Evolutionary conservation across 805 yeast species (phyloP), one percentile per base, ranked within the genome.

Genomic region (Metschnikowia reukaufii): DNA sequence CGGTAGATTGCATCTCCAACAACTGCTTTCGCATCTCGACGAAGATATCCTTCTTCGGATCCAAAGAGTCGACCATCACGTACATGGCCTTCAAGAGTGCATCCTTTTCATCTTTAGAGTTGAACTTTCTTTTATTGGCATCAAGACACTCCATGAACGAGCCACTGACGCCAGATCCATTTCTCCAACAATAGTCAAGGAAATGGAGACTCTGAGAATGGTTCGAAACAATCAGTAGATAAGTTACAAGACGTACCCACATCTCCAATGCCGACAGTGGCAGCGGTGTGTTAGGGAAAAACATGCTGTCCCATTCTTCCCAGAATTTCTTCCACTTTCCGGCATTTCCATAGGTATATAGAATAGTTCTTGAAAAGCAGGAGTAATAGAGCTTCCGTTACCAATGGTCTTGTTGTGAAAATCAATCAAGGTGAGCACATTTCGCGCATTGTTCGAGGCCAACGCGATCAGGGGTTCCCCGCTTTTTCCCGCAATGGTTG

Each of bases 281-380:
- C n/a, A 35, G 39, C 7, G 36, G 39, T 4, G 39, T 21, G 8
- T 33, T 12, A 3, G 44, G 47, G 29, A 55, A 51, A 17, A 36
- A 42, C 19, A 45, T 36, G 13, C 16, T n/a, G 15, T 70, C 62
- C 76, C 76, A 72, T 39, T 65, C 59, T 8, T 48, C 45, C 77
- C 77, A 72, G 56, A 72, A 72, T 37, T 55, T 44, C 3, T 45
- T 46, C 75, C 76, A 72, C 27, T 66, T 58, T 9, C 65, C 64
- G 10, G 71, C 63, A 42, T 69, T 70, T 3, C 76, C 77, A 45
- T 66, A 68, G 1, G 68, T 61, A 40, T 62, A 63, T 34, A 72
- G 60, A 6, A 64, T 51, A 67, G 56, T 45, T 72, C 76, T 30
- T 59, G 55, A 35, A 68, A 59, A 10, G 66, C 58, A 4, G 50